Evolutionary conservation across 1,284 basidiomycete genomes (phyloP).

Genomic region (Inonotus obliquus): DNA sequence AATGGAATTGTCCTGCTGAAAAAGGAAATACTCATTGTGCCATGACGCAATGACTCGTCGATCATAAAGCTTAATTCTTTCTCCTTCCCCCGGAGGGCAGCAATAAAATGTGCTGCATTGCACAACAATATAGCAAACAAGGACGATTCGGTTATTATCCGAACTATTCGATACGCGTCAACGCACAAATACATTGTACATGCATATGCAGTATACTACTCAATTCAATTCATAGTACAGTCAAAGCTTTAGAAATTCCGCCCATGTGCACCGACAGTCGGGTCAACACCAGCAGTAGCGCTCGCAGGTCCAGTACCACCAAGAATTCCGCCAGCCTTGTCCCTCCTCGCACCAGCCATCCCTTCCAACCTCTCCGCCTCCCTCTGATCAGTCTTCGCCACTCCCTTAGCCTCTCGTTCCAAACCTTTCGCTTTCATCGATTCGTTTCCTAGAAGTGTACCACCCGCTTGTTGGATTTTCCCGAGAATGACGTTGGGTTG

Average conservation of each 20-base stretch:
- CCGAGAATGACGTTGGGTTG: constrained; percentile 9
- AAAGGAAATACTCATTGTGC: too few relatives aligned
- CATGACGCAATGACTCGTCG: too few relatives aligned
- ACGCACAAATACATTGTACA: not conserved
- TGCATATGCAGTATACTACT: not conserved
- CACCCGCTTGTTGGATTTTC: constrained; percentile 16
- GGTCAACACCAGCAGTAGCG: not conserved
- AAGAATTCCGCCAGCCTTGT: not conserved
- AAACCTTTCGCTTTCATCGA: constrained; percentile 11
- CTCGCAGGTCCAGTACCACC: not conserved
- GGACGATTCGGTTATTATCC: too few relatives aligned
- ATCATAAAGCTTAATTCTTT: too few relatives aligned
- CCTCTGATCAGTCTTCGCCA: not conserved
- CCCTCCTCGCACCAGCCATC: not conserved
- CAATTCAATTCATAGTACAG: not conserved
- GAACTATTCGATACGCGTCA: too few relatives aligned
- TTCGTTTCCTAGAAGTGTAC: constrained; percentile 10
- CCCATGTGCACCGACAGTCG: not conserved
- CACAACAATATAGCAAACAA: too few relatives aligned
- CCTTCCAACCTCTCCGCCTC: constrained; percentile 6
- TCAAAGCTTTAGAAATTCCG: not conserved
- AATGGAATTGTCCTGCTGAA: too few relatives aligned
- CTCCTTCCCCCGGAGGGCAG: too few relatives aligned
- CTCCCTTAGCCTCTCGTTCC: constrained; percentile 13
- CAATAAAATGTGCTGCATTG: too few relatives aligned